Base-by-base conservation (phyloP, 805 yeast genomes). In the Ogataea glucozyma region DNA sequence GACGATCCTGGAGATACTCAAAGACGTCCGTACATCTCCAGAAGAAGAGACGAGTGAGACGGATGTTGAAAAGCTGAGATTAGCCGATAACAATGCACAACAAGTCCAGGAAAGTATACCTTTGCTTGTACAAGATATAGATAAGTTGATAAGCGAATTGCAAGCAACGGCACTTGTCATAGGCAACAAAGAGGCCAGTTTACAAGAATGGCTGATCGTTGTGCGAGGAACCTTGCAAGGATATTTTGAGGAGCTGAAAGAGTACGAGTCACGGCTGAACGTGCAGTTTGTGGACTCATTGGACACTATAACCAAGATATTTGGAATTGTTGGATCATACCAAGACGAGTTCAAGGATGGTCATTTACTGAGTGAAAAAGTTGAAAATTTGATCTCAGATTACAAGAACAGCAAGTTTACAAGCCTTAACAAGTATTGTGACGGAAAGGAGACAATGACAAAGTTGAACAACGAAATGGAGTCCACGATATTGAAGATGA, bases 261-360 rank as follows among this genome's bases (percentile, higher is more conserved):
- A 46, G 4, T 43, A 43, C 19, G 51, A 56, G 36, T 21, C 45
- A 5, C 41, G 23, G 7, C 24, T 60, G 27, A 57, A 53, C 22
- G 40, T 23, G 6, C 53, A 57, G n/a, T 59, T 59, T 33, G 24
- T 44, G 2, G 49, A 53, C 17, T 56, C 61, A 2, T 38, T 62
- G 26, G 61, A 60, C 22, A 50, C 65, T 4, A 52, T 58, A 3
- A 29, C 58, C 2, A 56, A 54, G 38, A 52, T 62, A 9, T 52
- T 53, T 26, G 31, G 38, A 9, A 33, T 54, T 26, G 23, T 52
- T 34, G 48, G 44, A 29, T 35, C 40, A 37, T 43, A 44, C 30
- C 44, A 47, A 33, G 38, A 47, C 29, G 48, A 47, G 31, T 31
- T 39, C 40, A 20, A 40, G 14, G 52, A 58, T 12, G 48, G 48